Conservation (phyloP, 2,329 filamentous ascomycete genomes). For the Cladosporium sp. region DNA sequence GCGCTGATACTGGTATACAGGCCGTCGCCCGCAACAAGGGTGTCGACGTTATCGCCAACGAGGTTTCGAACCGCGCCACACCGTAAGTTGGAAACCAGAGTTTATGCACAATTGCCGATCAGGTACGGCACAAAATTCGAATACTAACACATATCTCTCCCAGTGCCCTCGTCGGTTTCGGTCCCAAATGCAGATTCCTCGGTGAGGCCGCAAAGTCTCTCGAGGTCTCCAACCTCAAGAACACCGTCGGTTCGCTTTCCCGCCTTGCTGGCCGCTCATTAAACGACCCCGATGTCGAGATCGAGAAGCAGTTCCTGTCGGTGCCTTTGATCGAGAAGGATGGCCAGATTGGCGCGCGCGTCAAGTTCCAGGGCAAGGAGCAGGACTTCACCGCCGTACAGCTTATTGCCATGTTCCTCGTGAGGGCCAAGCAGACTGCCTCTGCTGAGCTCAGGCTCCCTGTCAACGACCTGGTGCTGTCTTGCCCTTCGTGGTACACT, state of each 20-base stretch:
- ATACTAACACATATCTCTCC: slow-evolving; percentile 19
- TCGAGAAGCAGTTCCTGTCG: slow-evolving; percentile 88
- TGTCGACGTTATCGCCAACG: slow-evolving; percentile 98
- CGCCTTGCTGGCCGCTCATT: slow-evolving; percentile 83
- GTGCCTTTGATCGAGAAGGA: slow-evolving; percentile 82
- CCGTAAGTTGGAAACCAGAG: slow-evolving; percentile 63
- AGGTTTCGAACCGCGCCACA: slow-evolving; percentile 96
- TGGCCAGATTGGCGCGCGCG: slow-evolving; percentile 92
- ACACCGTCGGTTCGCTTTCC: slow-evolving; percentile 91
- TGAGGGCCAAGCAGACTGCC: slow-evolving; percentile 87
- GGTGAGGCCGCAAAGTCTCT: slow-evolving; percentile 96
- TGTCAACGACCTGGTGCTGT: slow-evolving; percentile 89
- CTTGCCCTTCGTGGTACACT: slow-evolving; percentile 94
- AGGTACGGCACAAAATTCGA: slow-evolving; percentile 7
- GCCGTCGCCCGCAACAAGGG: slow-evolving; percentile 90
- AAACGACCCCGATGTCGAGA: slow-evolving; percentile 84
- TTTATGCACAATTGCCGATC: slow-evolving; percentile 16
- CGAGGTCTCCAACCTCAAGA: slow-evolving; percentile 99
- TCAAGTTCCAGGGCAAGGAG: slow-evolving; percentile 90
- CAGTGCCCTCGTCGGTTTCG: slow-evolving; percentile 91
- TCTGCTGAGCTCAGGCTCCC: slow-evolving; percentile 83
- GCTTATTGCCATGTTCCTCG: slow-evolving; percentile 90
- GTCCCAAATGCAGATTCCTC: slow-evolving; percentile 87
- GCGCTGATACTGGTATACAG: slow-evolving; percentile 8
- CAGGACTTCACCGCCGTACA: slow-evolving; percentile 92